Evolutionary conservation across 768 basidiomycete genomes (phyloP), one percentile per base, ranked within the genome.

Genomic region (Xanthoconium stramineum): DNA sequence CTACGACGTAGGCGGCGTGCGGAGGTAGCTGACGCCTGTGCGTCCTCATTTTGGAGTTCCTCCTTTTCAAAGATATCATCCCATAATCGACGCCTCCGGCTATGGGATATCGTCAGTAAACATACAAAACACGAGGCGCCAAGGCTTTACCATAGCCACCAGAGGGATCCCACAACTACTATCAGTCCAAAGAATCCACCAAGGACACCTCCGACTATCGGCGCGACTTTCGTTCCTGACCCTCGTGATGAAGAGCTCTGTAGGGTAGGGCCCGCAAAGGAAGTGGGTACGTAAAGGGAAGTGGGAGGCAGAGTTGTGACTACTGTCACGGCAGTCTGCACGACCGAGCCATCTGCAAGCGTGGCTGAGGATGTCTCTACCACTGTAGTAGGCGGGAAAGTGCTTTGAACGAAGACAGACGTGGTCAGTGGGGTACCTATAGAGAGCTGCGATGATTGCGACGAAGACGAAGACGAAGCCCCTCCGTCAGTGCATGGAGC

Each of bases 111-210:
- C 17, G 24, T 61, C 54, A 60, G 61, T 50, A 28, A 61, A 20
- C 32, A 55, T 45, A 20, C 57, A 35, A 52, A 53, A 44, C 6
- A 38, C 33, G 29, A 56, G 42, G n/a, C 11, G 44, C 55, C 48
- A 51, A 32, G 10, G 52, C 24, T 65, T 75, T 66, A 83, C 83
- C 81, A 70, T 51, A 83, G 61, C 65, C 75, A 79, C 81, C 80
- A 83, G 38, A 81, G 63, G 24, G 75, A 60, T 14, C 70, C 70
- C 0, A 78, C 80, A 6, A 84, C 61, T 3, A 65, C 74, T 17
- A 81, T 61, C 37, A 82, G 64, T 20, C 79, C 81, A 56, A 83
- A 70, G 63, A 83, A 78, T 12, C 83, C 83, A 15, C 82, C 83
- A 6, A 83, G 65, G 8, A 76, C 77, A 35, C 83, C 80, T 14